Evolutionary conservation across 2,329 filamentous ascomycete species (phyloP).

Genomic region (Curvularia eragrostidis): DNA sequence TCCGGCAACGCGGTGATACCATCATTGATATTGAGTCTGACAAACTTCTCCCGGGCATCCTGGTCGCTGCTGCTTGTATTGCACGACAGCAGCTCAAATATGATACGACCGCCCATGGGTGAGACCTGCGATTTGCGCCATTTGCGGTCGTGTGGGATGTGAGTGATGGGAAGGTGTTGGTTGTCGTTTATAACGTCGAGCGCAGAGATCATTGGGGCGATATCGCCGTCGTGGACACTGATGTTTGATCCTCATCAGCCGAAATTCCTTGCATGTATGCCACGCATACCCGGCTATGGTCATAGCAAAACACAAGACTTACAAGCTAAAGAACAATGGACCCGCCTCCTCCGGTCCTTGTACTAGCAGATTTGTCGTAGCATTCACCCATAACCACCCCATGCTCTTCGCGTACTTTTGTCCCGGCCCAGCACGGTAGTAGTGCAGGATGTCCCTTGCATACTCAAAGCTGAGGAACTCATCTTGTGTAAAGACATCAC

Average conservation of each 20-base stretch:
- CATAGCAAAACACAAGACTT: constrained; percentile 9
- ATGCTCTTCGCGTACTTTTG: constrained; percentile 61
- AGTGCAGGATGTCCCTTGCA: constrained; percentile 64
- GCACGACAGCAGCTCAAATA: constrained; percentile 61
- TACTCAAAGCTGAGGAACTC: constrained; percentile 66
- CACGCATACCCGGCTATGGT: not conserved
- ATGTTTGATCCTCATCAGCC: not conserved
- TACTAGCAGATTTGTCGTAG: constrained; percentile 58
- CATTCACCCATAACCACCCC: constrained; percentile 66
- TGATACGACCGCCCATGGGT: constrained; percentile 64
- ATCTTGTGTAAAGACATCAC: constrained; percentile 60
- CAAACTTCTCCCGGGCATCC: constrained; percentile 38
- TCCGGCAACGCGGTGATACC: constrained; percentile 59
- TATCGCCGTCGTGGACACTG: constrained; percentile 65
- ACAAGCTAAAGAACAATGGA: constrained; percentile 65
- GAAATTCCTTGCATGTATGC: not conserved
- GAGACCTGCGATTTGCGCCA: constrained; percentile 64
- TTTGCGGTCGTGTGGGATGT: constrained; percentile 53
- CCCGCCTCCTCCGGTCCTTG: constrained; percentile 52
- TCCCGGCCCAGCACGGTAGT: constrained; percentile 65
- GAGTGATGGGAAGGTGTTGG: constrained; percentile 56
- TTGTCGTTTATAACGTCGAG: constrained; percentile 57
- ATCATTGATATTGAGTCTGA: constrained; percentile 65
- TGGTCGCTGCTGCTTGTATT: not conserved
- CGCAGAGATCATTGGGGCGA: constrained; percentile 62